Percentiles rank a stretch among this genome's conserved stretches.
Evolutionary conservation across 768 basidiomycete species (phyloP).

Genomic region (Auricularia sp.): DNA sequence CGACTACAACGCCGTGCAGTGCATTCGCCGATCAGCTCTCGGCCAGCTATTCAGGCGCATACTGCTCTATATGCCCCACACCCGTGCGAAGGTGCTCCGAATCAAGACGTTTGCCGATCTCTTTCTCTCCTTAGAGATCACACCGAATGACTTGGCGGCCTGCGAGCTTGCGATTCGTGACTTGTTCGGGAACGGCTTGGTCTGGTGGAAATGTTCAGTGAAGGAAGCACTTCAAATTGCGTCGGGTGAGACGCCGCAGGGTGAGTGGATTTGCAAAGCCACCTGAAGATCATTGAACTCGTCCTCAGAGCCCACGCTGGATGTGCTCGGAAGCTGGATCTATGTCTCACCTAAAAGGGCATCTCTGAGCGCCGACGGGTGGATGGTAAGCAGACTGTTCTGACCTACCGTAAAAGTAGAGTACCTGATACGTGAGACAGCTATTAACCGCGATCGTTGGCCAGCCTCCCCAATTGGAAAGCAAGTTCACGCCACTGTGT

Average conservation of each 20-base stretch:
- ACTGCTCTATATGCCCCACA: not conserved
- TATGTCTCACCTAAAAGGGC: not conserved
- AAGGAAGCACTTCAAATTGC: not conserved
- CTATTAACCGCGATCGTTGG: not conserved
- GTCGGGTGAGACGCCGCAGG: not conserved
- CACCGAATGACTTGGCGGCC: not conserved
- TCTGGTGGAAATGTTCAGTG: not conserved
- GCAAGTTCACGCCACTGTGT: not conserved
- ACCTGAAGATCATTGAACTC: not conserved
- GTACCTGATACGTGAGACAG: not conserved
- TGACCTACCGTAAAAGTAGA: not conserved
- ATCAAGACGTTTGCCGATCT: not conserved
- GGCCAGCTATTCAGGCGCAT: not conserved
- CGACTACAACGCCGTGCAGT: too few species aligned
- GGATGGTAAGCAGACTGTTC: not conserved
- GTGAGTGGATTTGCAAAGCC: not conserved
- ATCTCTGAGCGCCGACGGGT: not conserved
- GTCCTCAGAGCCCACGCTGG: not conserved
- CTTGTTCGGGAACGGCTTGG: not conserved
- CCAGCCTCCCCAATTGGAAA: not conserved
- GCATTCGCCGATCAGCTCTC: not conserved
- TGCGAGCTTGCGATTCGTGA: not conserved
- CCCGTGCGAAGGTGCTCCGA: not conserved
- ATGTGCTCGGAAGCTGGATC: not conserved
- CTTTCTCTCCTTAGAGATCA: not conserved